Conservation (phyloP, 768 basidiomycete species). For the Mycena capillaripes region DNA sequence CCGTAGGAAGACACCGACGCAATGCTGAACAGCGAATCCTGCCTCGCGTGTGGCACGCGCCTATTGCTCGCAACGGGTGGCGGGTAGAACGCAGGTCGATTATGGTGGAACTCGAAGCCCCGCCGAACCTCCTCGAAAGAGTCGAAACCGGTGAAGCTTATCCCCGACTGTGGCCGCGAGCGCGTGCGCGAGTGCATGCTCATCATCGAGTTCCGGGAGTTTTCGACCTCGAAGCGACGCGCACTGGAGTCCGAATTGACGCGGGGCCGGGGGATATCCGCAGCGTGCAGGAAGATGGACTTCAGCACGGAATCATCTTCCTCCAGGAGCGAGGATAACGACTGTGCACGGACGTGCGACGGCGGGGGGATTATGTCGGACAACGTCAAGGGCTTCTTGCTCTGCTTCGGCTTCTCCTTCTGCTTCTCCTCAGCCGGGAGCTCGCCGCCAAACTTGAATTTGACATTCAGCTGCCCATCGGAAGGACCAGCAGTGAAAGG, state of each 20-base stretch:
- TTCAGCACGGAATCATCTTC: conserved; percentile 68
- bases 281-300: conserved; percentile 66
- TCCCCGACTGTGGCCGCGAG: conserved; percentile 63
- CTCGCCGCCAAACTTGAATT: conserved; percentile 82
- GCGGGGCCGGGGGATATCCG: conserved; percentile 54
- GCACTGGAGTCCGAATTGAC: conserved; percentile 59
- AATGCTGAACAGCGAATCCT: conserved; percentile 79
- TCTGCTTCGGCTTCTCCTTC: conserved; percentile 33
- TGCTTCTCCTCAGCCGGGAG: conserved; percentile 42
- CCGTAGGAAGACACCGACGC: conserved; percentile 88
- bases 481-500: conserved; percentile 62
- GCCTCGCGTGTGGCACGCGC: conserved; percentile 57
- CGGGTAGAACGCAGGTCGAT: conserved; percentile 77
- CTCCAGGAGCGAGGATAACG: conserved; percentile 57
- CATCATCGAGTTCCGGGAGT: conserved; percentile 36
- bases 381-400: conserved; percentile 64
- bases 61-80: conserved; percentile 53
- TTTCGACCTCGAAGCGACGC: conserved; percentile 49
- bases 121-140: conserved; percentile 86
- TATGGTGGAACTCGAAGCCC: conserved; percentile 79
- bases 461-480: conserved; percentile 75
- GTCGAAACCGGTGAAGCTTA: conserved; percentile 80
- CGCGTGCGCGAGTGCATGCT: conserved; percentile 46
- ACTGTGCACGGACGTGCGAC: conserved; percentile 63
- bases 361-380: conserved; percentile 84